Evolutionary conservation across 2,329 filamentous ascomycete species (phyloP), one percentile per base, ranked within the genome.

Genomic region (Dothidotthia symphoricarpi): DNA sequence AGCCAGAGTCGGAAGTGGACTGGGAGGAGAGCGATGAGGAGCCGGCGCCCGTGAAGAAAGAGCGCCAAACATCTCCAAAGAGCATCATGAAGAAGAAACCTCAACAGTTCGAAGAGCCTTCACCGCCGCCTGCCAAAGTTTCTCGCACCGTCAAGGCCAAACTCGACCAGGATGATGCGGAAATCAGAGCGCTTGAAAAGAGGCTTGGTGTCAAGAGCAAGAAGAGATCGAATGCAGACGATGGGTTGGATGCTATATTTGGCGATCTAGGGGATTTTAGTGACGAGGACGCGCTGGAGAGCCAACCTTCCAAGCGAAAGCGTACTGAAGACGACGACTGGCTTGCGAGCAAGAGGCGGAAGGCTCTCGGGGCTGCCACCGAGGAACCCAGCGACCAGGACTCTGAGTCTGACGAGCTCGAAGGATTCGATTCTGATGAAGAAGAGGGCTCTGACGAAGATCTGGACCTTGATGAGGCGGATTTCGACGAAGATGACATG

Each of bases 101-200:
- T 8, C 34, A 32, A 3, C 15, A 31, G 2, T 11, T 30, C 14
- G 26, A 51, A 33, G 33, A 40, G 3, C 47, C 49, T 8, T 41
- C 50, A 6, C 41, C 53, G 12, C 53, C 55, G 16, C 41, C 53
- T 12, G 49, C 57, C 6, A 55, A 52, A 29, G 27, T 69, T 7
- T 65, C 68, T 6, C 59, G 62, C 34, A 61, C 55, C 15, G 71
- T 81, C n/a, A 80, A 76, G 57, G 77, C 83, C 14, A 55, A 46
- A 51, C 71, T 96, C 4, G 82, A 80, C 1, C 75, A 87, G 45
- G 91, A 98, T 41, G 89, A 97, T 57, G 86, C 82, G 2, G 88
- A 95, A 53, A 97, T 98, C 52, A 83, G 85, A 14, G 82, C 82
- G 3, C 72, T 96, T 22, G 93, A 98, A 69, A 89, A 84, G 64